A percentile compares a stretch with the other conserved stretches of the same genome.
Conservation (phyloP, 2,329 filamentous ascomycete genomes). For the Cladorrhinum sp. region DNA sequence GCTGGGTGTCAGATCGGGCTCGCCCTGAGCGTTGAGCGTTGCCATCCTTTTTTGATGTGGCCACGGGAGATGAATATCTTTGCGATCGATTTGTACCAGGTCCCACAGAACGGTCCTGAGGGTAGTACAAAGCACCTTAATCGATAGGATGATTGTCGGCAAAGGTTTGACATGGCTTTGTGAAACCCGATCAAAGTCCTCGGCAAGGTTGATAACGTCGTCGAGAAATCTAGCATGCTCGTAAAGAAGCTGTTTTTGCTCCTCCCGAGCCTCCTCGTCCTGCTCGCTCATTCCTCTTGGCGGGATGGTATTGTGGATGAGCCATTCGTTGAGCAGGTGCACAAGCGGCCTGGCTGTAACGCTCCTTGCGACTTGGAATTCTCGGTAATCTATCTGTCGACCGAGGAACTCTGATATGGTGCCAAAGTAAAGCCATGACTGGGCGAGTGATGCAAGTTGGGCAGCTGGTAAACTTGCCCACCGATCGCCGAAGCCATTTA, state of each 20-base stretch:
- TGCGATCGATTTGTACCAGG: constrained; percentile 15
- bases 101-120: constrained; percentile 20
- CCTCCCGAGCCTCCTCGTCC: constrained; percentile 4
- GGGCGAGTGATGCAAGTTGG: constrained; percentile 23
- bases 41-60: constrained; percentile 19
- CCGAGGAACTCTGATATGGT: constrained; percentile 26
- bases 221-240: constrained; percentile 22
- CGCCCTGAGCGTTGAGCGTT: constrained; percentile 9
- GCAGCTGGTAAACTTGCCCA: constrained; percentile 24
- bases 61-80: constrained; percentile 15
- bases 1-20: constrained; percentile 17
- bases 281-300: background rate
- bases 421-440: constrained; percentile 27
- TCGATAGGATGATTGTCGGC: constrained; percentile 22
- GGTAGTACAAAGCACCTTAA: constrained; percentile 24
- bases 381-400: constrained; percentile 21
- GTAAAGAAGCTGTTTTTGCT: constrained; percentile 15
- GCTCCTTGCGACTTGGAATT: constrained; percentile 20
- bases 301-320: constrained; percentile 9
- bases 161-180: constrained; percentile 24
- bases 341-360: constrained; percentile 20
- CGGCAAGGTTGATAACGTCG: constrained; percentile 22
- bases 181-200: constrained; percentile 25
- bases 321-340: constrained; percentile 23
- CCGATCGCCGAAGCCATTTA: constrained; percentile 25